Evolutionary conservation across 306 rosid species (phyloP).

Genomic region (Hylodesmum podocarpum): DNA sequence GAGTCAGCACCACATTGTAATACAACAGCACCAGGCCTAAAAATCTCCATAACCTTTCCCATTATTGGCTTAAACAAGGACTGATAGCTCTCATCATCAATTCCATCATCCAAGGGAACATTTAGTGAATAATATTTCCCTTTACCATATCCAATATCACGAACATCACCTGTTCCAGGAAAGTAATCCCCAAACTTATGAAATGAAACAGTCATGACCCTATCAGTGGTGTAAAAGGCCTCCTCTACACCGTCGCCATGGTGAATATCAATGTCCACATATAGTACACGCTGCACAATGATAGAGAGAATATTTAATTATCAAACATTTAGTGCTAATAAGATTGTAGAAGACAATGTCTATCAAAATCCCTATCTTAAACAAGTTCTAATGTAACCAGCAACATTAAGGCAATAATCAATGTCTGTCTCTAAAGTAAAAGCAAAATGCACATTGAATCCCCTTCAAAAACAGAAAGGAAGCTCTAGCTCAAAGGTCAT

Average conservation of each 20-base stretch:
- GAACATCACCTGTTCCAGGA: constrained; percentile 56
- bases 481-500: neutral
- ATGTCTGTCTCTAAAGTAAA: neutral
- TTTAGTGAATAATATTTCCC: constrained; percentile 50
- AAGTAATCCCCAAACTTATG: constrained; percentile 56
- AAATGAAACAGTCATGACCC: constrained; percentile 58
- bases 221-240: constrained; percentile 45
- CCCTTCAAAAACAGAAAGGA: neutral
- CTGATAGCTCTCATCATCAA: constrained; percentile 50
- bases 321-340: neutral
- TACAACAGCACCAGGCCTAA: constrained; percentile 51
- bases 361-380: neutral
- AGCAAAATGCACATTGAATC: neutral
- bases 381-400: constrained; percentile 4
- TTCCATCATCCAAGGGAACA: constrained; percentile 56
- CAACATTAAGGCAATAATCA: neutral
- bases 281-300: constrained; percentile 48
- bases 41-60: constrained; percentile 55
- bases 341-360: neutral
- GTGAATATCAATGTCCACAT: constrained; percentile 12
- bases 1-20: constrained; percentile 60
- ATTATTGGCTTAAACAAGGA: constrained; percentile 52
- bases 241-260: constrained; percentile 19
- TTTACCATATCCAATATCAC: constrained; percentile 46
- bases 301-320: constrained; percentile 6